Conservation (phyloP, 169 alveolate species). For the Plasmodium malariae region DNA sequence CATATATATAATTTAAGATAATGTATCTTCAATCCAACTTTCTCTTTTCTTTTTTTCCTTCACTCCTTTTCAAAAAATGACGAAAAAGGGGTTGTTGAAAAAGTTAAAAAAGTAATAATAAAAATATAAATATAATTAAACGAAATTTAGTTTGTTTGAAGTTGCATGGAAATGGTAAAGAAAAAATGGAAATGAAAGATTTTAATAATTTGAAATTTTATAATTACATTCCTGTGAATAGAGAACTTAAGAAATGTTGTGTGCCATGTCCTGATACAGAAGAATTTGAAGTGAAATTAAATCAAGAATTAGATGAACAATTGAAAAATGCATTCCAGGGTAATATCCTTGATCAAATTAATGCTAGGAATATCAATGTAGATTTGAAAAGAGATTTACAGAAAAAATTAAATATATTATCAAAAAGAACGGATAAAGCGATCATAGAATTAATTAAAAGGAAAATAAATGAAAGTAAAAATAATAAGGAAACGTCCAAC, state of each 20-base stretch:
- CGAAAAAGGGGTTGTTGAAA: not conserved
- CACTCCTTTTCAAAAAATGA: slow-evolving; percentile 16
- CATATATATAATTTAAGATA: not conserved
- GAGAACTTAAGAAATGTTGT: slow-evolving; percentile 75
- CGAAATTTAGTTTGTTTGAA: not conserved
- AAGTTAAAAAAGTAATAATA: not conserved
- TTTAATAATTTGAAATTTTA: slow-evolving; percentile 72
- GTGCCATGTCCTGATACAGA: slow-evolving; percentile 80
- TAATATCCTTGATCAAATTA: slow-evolving; percentile 79
- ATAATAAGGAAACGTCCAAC: not conserved
- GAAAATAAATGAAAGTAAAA: slow-evolving; percentile 76
- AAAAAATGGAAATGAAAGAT: slow-evolving; percentile 42
- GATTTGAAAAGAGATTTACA: slow-evolving; percentile 89
- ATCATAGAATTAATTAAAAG: slow-evolving; percentile 83
- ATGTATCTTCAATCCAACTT: not conserved
- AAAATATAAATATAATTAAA: not conserved
- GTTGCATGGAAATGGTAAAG: not conserved
- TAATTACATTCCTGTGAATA: slow-evolving; percentile 79
- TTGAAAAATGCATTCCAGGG: slow-evolving; percentile 74
- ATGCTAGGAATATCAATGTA: slow-evolving; percentile 82
- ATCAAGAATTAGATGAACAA: slow-evolving; percentile 70
- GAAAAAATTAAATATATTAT: slow-evolving; percentile 80
- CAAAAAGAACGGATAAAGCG: slow-evolving; percentile 86
- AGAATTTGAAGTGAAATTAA: slow-evolving; percentile 77
- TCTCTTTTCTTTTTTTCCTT: slow-evolving; percentile 14